A percentile compares a stretch with the other conserved stretches of the same genome.
These are phyloP conservation scores for Corynespora cassiicola DNA, from an alignment of 2,329 filamentous ascomycete genomes.

Conservation along the genomic window DNA sequence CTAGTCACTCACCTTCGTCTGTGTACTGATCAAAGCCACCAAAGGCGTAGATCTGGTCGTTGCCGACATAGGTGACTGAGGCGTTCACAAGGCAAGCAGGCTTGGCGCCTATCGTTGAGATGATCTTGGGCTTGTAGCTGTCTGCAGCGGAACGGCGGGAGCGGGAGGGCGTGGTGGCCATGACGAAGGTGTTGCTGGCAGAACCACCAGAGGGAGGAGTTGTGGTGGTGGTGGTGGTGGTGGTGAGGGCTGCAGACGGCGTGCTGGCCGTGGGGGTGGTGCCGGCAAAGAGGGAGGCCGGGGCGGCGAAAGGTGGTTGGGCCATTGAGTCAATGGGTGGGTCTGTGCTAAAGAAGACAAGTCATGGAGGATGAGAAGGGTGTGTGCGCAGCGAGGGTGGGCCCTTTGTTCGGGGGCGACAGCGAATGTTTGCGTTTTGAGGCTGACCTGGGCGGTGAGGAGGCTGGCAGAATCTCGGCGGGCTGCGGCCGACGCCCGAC, in stretches of 20 bases:
- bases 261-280: conserved; percentile 20
- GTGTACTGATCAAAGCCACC: conserved; percentile 99
- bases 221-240: conserved; percentile 53
- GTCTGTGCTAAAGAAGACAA: conserved; percentile 1
- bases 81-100: conserved; percentile 97
- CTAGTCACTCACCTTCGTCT: conserved; percentile 75
- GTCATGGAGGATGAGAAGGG: conserved; percentile 17
- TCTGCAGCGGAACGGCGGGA: conserved; percentile 63
- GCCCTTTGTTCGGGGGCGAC: conserved; percentile 25
- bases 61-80: conserved; percentile 97
- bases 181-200: conserved; percentile 85
- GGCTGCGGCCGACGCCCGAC: conserved; percentile 2
- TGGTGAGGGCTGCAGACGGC: conserved; percentile 30
- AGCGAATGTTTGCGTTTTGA: conserved; percentile 27
- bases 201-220: conserved; percentile 57
- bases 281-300: conserved; percentile 24
- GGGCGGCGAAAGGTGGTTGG: conserved; percentile 23
- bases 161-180: conserved; percentile 75
- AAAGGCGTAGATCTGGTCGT: conserved; percentile 97
- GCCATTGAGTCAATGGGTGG: conserved; percentile 35
- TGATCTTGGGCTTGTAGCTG: conserved; percentile 84
- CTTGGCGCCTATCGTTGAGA: conserved; percentile 64
- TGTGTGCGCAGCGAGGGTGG: conserved; percentile 19
- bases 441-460: conserved; percentile 16
- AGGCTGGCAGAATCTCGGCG: conserved; percentile 10